These are phyloP conservation scores for Chloranthus sessilifolius DNA, from an alignment of 164 flowering plant species.

Conservation along the genomic window DNA sequence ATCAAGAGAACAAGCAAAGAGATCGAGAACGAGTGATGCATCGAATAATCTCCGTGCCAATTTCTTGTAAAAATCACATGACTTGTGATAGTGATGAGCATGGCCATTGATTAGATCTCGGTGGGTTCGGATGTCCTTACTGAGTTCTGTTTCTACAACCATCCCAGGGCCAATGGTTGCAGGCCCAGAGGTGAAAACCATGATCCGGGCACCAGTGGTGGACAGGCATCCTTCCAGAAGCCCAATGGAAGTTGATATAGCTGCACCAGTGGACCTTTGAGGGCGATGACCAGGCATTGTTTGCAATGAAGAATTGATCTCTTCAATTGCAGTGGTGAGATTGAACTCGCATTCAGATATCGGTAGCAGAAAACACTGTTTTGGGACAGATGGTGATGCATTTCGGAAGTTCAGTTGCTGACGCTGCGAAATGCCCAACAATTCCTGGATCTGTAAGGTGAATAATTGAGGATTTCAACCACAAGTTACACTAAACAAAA, in stretches of 20 bases:
- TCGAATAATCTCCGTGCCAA: conserved; percentile 54
- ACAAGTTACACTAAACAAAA: background rate
- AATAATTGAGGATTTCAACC: conserved; percentile 7
- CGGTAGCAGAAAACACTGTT: conserved; percentile 66
- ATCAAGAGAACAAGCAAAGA: conserved; percentile 91
- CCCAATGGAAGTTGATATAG: conserved; percentile 71
- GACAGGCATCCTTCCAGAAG: conserved; percentile 73
- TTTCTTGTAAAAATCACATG: conserved; percentile 53
- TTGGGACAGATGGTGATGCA: conserved; percentile 28
- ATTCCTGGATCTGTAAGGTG: conserved; percentile 43
- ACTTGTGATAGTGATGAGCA: conserved; percentile 45
- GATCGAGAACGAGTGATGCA: conserved; percentile 73
- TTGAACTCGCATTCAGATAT: conserved; percentile 82
- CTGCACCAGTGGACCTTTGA: conserved; percentile 70
- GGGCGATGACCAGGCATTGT: conserved; percentile 58
- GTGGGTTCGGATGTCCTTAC: conserved; percentile 66
- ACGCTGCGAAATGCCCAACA: conserved; percentile 41
- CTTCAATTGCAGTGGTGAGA: conserved; percentile 73
- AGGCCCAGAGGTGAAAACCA: conserved; percentile 96
- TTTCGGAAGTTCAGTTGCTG: conserved; percentile 47
- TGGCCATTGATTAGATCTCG: conserved; percentile 56
- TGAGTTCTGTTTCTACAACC: conserved; percentile 59
- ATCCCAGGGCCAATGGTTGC: conserved; percentile 85
- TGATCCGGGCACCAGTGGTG: conserved; percentile 57
- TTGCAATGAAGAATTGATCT: conserved; percentile 37